Evolutionary conservation across 495 filamentous ascomycete species (phyloP).

Genomic region (Daldinia loculata): DNA sequence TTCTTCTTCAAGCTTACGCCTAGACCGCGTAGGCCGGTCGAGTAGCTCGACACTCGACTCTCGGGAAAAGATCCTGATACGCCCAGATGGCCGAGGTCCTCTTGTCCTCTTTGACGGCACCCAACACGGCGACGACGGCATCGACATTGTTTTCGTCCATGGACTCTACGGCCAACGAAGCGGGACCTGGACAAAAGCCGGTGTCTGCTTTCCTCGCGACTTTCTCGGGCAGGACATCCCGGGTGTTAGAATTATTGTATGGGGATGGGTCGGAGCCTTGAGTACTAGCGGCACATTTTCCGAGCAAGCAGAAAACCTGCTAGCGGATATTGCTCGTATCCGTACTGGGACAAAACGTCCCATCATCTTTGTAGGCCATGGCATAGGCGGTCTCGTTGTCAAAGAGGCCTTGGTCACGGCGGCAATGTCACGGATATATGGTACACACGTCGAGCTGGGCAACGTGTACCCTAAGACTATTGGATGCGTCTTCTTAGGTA

Average conservation of each 20-base stretch:
- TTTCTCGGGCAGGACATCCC: slow-evolving; percentile 44
- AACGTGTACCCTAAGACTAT: slow-evolving; percentile 47
- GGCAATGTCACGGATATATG: slow-evolving; percentile 46
- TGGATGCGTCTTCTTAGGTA: slow-evolving; percentile 52
- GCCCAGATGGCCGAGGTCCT: slow-evolving; percentile 42
- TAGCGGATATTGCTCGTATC: slow-evolving; percentile 40
- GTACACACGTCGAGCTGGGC: slow-evolving; percentile 44
- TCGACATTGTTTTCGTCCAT: slow-evolving; percentile 50
- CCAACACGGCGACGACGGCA: slow-evolving; percentile 39
- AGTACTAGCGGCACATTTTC: slow-evolving; percentile 36
- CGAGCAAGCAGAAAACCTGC: slow-evolving; percentile 42
- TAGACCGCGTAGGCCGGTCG: slow-evolving; percentile 44
- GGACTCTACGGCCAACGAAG: slow-evolving; percentile 45
- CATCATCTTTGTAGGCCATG: slow-evolving; percentile 51
- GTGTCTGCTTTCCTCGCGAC: slow-evolving; percentile 48
- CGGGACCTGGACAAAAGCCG: slow-evolving; percentile 45
- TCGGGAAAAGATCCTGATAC: slow-evolving; percentile 40
- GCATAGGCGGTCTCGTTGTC: slow-evolving; percentile 49
- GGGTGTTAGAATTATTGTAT: slow-evolving; percentile 42
- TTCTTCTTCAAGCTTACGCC: slow-evolving; percentile 34
- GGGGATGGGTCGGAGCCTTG: slow-evolving; percentile 43
- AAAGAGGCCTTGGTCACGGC: slow-evolving; percentile 50
- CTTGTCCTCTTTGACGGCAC: slow-evolving; percentile 40
- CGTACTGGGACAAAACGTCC: slow-evolving; percentile 43
- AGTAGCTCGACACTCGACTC: slow-evolving; percentile 46